A percentile compares a stretch with the other conserved stretches of the same genome.
Conservation (phyloP, 2,329 filamentous ascomycete species). For the Byssochlamys sp. region DNA sequence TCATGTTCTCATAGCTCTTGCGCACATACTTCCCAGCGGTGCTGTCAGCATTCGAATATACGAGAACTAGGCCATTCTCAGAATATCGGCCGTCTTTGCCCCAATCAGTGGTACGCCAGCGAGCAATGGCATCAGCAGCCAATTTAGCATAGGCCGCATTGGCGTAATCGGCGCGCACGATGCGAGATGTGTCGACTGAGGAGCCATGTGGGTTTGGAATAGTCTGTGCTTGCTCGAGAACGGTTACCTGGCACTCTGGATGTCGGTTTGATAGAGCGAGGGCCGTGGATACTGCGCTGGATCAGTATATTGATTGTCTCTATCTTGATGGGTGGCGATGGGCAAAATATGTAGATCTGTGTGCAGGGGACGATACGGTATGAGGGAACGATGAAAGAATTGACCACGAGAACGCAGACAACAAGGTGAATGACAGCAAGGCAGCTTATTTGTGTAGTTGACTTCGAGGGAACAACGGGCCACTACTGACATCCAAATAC, state of each 20-base stretch:
- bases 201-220: slow-evolving; percentile 52
- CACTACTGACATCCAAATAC: slow-evolving; percentile 37
- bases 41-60: slow-evolving; percentile 23
- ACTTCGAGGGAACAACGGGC: background rate
- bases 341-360: background rate
- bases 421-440: background rate
- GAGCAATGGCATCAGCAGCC: slow-evolving; percentile 61
- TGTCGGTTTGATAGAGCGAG: slow-evolving; percentile 57
- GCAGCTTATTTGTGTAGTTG: background rate
- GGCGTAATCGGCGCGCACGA: slow-evolving; percentile 68
- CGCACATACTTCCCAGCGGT: slow-evolving; percentile 26
- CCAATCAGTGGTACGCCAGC: slow-evolving; percentile 45
- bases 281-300: slow-evolving; percentile 49
- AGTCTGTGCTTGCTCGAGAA: slow-evolving; percentile 46
- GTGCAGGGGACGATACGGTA: background rate
- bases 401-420: background rate
- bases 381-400: background rate
- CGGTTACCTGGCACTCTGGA: slow-evolving; percentile 43
- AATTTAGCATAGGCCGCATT: slow-evolving; percentile 67
- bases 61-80: slow-evolving; percentile 35
- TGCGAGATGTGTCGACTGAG: slow-evolving; percentile 52
- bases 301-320: background rate
- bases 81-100: slow-evolving; percentile 35
- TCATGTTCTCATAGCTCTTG: slow-evolving; percentile 34
- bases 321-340: background rate